These are phyloP conservation scores for Plenodomus lindquistii DNA, from an alignment of 2,329 filamentous ascomycete species.

Conservation along the genomic window DNA sequence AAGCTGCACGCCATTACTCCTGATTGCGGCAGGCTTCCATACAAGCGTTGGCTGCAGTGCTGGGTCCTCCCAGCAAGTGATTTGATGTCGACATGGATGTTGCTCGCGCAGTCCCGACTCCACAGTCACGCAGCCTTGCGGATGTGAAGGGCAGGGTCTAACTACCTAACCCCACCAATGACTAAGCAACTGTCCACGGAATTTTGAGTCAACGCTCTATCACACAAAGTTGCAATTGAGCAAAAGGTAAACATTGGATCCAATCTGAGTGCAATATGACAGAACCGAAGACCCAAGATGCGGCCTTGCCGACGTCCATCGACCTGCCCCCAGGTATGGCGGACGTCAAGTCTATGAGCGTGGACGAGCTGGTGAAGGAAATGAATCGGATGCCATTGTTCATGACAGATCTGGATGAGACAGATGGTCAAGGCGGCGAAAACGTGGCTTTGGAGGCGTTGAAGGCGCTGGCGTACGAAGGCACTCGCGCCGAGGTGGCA, in stretches of 20 bases:
- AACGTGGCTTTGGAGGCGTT: conserved; percentile 85
- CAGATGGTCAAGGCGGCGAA: conserved; percentile 65
- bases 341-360: conserved; percentile 58
- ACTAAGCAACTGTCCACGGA: conserved; percentile 27
- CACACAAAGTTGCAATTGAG: conserved; percentile 2
- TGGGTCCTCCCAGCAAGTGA: neutral
- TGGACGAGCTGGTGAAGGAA: conserved; percentile 64
- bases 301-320: conserved; percentile 38
- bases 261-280: conserved; percentile 19
- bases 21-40: neutral
- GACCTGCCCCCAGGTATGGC: conserved; percentile 63
- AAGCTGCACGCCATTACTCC: neutral
- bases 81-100: neutral
- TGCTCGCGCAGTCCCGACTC: neutral
- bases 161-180: conserved; percentile 19
- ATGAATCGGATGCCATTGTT: conserved; percentile 81
- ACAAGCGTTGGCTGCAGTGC: neutral
- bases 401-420: conserved; percentile 84
- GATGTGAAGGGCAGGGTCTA: conserved; percentile 1
- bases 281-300: conserved; percentile 14
- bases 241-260: neutral
- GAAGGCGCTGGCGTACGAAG: conserved; percentile 89
- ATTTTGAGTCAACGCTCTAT: neutral
- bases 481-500: conserved; percentile 80
- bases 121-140: neutral